Conservation (phyloP, 495 filamentous ascomycete genomes). For the Penicillium coprophilum region DNA sequence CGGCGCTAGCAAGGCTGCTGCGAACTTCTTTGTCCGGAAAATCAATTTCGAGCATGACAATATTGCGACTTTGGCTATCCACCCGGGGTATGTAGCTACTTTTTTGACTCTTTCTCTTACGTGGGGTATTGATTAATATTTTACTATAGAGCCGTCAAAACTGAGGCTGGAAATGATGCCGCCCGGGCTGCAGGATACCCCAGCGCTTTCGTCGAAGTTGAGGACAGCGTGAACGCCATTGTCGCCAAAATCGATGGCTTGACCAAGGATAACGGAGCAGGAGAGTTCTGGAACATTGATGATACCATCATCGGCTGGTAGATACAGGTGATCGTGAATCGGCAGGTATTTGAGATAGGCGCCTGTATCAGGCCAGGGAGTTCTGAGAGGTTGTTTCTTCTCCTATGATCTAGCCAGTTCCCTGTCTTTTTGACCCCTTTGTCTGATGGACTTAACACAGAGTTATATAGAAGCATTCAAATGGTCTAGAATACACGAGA, state of each 20-base stretch:
- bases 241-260: slow-evolving; percentile 9
- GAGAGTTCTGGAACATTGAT: slow-evolving; percentile 1
- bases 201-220: background rate
- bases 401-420: too few species aligned
- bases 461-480: too few species aligned
- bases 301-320: slow-evolving; percentile 4
- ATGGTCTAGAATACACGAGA: too few species aligned
- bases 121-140: background rate
- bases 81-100: slow-evolving; percentile 13
- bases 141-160: background rate
- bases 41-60: slow-evolving; percentile 38
- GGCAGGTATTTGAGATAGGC: too few species aligned
- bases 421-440: too few species aligned
- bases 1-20: slow-evolving; percentile 31
- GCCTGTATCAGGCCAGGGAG: too few species aligned
- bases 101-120: background rate
- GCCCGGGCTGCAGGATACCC: background rate
- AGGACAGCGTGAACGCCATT: background rate
- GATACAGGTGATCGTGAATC: too few species aligned
- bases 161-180: background rate
- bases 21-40: slow-evolving; percentile 31
- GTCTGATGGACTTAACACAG: too few species aligned
- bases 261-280: slow-evolving; percentile 2
- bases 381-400: too few species aligned
- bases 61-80: slow-evolving; percentile 28